Base-by-base conservation (phyloP, 1,284 basidiomycete species). In the Ceratobasidium sp. region DNA sequence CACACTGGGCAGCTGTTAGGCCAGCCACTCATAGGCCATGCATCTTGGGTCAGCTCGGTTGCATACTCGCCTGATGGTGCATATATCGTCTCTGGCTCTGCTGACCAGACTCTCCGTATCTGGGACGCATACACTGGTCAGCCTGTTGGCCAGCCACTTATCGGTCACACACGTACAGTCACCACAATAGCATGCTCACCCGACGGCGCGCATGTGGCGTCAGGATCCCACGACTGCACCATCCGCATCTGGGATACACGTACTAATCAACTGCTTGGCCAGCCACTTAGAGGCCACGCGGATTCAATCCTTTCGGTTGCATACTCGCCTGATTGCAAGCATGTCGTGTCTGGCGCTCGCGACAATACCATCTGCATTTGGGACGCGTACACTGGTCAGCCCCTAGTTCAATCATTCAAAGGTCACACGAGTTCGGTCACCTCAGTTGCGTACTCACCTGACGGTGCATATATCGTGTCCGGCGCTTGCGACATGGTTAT, bases 121-220 rank as follows among this genome's bases (percentile, higher is more conserved):
- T 48, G 46, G 46, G 46, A 48, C 19, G 46, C 19, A 6, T 6
- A 39, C 13, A 39, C 29, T 9, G 58, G 31, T 13, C 8, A 22
- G 37, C 27, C 34, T n/a, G 11, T 61, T 16, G 16, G 11, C 14
- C 11, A 22, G 9, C 34, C 29, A 16, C 37, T 64, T 48, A 22
- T 24, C 13, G 61, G 41, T n/a, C 61, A 64, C 22, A 24, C 41
- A 24, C 0, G 22, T n/a, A 3, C 39, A 7, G 61, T 64, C 41
- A 4, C 5, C 37, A 48, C 61, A 14, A 11, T 48, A 13, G 24
- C 61, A 16, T 64, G 27, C 41, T 22, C 61, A 48, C 22, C 61
- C 19, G 61, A 64, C 41, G 34, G 61, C 11, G n/a, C 39, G 16
- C 61, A 41, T 41, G 48, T 64, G 4, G 39, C 29, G 19, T 64